Base-by-base conservation (phyloP, 2,329 filamentous ascomycete species). In the Pochonia chlamydosporia region DNA sequence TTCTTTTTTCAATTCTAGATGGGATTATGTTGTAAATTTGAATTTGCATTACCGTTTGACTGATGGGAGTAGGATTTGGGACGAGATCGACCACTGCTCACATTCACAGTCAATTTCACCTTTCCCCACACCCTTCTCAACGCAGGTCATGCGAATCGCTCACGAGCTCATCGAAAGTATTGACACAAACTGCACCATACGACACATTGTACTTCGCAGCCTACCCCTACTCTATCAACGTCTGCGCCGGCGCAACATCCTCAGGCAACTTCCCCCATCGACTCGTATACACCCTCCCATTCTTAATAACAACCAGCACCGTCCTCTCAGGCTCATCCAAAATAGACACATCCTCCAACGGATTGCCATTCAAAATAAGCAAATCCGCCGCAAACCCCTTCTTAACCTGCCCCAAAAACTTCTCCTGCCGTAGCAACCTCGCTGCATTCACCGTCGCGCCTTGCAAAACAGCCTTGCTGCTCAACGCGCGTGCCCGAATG, bases 281-380 rank as follows among this genome's bases (percentile, higher is more conserved):
- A 16, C 59, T 63, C n/a, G 49, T 56, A 35, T 61, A 62, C n/a
- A 65, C 58, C n/a, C 58, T 50, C 1, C 78, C 78, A 30, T 78
- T 76, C 55, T 81, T 80, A 41, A 81, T 65, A 1, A 81, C 75
- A 3, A 66, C 71, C 37, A 78, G 52, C 7, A 80, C 52, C 49
- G 71, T 63, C 54, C 68, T 64, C 43, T 78, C 70, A 3, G 70
- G 70, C 35, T 63, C 55, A 49, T 74, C 74, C 23, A 82, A 56
- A 4, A 79, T 62, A 0, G 66, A 65, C 16, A 81, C 69, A 55
- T 82, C 70, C n/a, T 79, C 69, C 44, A 82, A 58, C 2, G 78
- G 79, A 53, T 80, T 80, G 36, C 55, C 53, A 33, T 72, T 71
- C 36, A 81, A 54, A 3, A 82, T 61, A 25, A 82, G 52, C 36